A percentile compares a stretch with the other conserved stretches of the same genome.
Evolutionary conservation across 23 red algal species (phyloP).

Genomic region (Gracilaria caudata): DNA sequence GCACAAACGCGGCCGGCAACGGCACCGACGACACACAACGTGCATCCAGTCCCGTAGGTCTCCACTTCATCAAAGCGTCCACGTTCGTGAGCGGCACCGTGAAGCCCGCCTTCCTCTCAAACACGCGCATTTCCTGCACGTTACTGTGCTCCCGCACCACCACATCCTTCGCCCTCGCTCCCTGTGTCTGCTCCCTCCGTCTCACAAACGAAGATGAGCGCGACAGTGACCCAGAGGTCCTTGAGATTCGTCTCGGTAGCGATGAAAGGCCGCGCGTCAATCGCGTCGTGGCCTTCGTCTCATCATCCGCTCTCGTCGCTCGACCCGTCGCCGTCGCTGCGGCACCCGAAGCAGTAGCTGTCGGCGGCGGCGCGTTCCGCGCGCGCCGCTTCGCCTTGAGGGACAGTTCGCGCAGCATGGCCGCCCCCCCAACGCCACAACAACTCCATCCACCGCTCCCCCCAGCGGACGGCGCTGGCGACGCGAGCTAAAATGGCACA

Average conservation of each 20-base stretch:
- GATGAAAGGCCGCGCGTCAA: not conserved
- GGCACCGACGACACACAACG: conserved; percentile 46
- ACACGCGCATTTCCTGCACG: not conserved
- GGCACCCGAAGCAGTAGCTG: too few species aligned
- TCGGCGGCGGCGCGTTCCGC: not conserved
- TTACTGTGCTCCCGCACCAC: too few species aligned
- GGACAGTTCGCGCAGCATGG: conserved; percentile 70
- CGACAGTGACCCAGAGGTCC: conserved; percentile 3
- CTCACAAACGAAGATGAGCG: conserved; percentile 10
- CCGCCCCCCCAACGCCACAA: too few species aligned
- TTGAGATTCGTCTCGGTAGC: conserved; percentile 26
- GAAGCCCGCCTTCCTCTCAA: conserved; percentile 23
- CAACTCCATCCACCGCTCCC: too few species aligned
- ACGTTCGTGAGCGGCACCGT: conserved; percentile 35
- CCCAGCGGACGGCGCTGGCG: too few species aligned
- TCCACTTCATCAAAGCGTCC: conserved; percentile 58
- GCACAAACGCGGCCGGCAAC: conserved; percentile 35
- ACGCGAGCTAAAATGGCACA: too few species aligned
- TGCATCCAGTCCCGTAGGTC: conserved; percentile 49
- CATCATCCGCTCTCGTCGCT: too few species aligned
- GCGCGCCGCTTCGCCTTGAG: conserved; percentile 48
- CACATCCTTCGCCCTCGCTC: too few species aligned
- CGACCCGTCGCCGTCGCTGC: not conserved
- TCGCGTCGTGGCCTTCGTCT: not conserved
- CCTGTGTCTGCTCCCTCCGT: not conserved